Conservation (phyloP, 2,329 filamentous ascomycete species). For the Microdochium trichocladiopsis region DNA sequence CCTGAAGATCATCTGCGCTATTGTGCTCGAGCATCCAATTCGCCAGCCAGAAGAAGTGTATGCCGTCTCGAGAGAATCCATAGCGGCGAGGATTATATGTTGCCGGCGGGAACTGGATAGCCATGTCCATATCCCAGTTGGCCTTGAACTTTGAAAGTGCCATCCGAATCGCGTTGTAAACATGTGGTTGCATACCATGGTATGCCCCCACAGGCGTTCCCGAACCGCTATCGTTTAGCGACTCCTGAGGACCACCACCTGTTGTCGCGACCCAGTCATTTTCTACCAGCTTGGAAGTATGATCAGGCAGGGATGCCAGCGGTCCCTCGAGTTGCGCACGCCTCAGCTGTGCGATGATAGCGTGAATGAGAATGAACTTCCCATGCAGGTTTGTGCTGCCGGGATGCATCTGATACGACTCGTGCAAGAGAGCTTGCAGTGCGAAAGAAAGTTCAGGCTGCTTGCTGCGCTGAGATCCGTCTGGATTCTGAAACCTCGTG, state of each 20-base stretch:
- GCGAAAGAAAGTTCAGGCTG: constrained; percentile 59
- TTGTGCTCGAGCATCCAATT: constrained; percentile 57
- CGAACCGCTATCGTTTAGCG: constrained; percentile 36
- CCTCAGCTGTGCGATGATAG: constrained; percentile 54
- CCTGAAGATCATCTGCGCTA: constrained; percentile 42
- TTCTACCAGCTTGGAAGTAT: constrained; percentile 49
- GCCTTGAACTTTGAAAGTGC: constrained; percentile 67
- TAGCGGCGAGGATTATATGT: constrained; percentile 48
- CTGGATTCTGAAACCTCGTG: constrained; percentile 48
- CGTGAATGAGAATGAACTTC: constrained; percentile 69
- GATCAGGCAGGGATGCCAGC: constrained; percentile 25
- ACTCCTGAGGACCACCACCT: constrained; percentile 29
- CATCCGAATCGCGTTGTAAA: constrained; percentile 39
- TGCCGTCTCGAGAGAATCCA: constrained; percentile 64
- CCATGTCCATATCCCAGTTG: constrained; percentile 65
- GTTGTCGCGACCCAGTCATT: constrained; percentile 49
- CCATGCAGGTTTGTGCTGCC: constrained; percentile 64
- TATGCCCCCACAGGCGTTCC: constrained; percentile 35
- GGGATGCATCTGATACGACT: constrained; percentile 51
- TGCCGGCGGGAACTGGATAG: constrained; percentile 56
- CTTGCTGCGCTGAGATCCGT: constrained; percentile 55
- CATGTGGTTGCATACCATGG: constrained; percentile 33
- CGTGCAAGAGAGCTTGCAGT: constrained; percentile 53
- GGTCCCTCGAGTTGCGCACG: constrained; percentile 33
- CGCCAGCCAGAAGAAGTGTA: constrained; percentile 69